Evolutionary conservation across 2,329 filamentous ascomycete species (phyloP).

Genomic region (Phyllachora maydis): DNA sequence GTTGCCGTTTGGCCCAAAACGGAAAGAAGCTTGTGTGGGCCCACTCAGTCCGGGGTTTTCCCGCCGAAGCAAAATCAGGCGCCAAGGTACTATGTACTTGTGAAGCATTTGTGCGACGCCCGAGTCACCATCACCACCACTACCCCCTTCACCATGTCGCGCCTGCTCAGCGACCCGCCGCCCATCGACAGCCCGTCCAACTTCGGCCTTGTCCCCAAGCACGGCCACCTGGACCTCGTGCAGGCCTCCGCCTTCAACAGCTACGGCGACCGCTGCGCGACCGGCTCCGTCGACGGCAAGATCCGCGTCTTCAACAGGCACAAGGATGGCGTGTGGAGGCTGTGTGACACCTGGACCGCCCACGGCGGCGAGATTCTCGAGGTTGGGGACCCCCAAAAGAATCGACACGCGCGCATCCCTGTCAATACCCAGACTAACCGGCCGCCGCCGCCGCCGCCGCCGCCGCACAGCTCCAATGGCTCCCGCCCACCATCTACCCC

Average conservation of each 20-base stretch:
- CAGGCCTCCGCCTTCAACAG: constrained; percentile 78
- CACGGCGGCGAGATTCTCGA: constrained; percentile 83
- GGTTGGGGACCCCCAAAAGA: constrained; percentile 31
- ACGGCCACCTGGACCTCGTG: constrained; percentile 63
- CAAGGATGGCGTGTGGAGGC: constrained; percentile 54
- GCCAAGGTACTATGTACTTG: no score
- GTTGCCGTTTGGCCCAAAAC: no score
- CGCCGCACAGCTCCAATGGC: constrained; percentile 80
- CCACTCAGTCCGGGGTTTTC: no score
- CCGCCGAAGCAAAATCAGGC: no score
- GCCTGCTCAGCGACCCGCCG: constrained; percentile 10
- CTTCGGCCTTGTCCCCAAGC: constrained; percentile 42
- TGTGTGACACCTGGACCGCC: constrained; percentile 75
- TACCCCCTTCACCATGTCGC: no score
- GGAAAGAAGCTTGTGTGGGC: no score
- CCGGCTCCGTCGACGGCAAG: constrained; percentile 78
- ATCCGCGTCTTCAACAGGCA: constrained; percentile 82
- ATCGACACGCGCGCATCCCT: constrained; percentile 1
- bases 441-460: no score
- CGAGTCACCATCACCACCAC: no score
- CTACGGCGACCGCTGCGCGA: constrained; percentile 80
- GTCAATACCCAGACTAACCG: constrained; percentile 1
- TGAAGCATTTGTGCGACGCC: no score
- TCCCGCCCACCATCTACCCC: constrained; percentile 70
- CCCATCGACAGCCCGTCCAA: constrained; percentile 20